Evolutionary conservation across 345 rosid genomes (phyloP).

Genomic region (Salix purpurea): DNA sequence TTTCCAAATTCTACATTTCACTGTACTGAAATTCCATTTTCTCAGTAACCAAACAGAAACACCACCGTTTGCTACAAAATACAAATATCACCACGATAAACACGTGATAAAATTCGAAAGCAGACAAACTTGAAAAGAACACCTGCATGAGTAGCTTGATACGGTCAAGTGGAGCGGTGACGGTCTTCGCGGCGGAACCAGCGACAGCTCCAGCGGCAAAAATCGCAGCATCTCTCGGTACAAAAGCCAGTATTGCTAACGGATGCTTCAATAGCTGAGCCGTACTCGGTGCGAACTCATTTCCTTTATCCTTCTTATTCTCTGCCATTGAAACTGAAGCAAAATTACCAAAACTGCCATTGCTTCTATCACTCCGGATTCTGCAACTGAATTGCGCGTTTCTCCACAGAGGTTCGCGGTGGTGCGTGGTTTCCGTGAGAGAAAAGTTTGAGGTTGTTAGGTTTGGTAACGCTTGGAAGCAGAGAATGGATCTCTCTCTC

Average conservation of each 20-base stretch:
- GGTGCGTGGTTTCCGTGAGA: constrained; percentile 10
- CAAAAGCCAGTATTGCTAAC: constrained; percentile 55
- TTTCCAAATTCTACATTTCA: neutral
- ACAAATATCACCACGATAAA: neutral
- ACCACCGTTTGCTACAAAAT: neutral
- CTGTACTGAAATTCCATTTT: neutral
- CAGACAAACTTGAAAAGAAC: neutral
- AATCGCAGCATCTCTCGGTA: constrained; percentile 72
- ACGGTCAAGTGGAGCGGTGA: constrained; percentile 95
- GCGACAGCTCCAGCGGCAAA: constrained; percentile 90
- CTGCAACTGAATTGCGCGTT: constrained; percentile 16
- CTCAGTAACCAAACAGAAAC: neutral
- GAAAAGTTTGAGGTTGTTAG: constrained; percentile 35
- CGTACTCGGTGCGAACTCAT: constrained; percentile 50
- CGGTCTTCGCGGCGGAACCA: constrained; percentile 93
- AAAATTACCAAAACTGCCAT: constrained; percentile 36
- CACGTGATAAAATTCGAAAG: neutral
- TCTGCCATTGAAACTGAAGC: constrained; percentile 63
- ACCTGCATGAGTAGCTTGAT: constrained; percentile 98
- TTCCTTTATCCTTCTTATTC: constrained; percentile 30
- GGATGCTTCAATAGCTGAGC: constrained; percentile 75
- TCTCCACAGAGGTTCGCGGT: constrained; percentile 26
- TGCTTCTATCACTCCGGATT: constrained; percentile 1
- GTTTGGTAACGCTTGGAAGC: constrained; percentile 37
- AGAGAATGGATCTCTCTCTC: constrained; percentile 39